Evolutionary conservation across 2,329 filamentous ascomycete species (phyloP), one percentile per base, ranked within the genome.

Genomic region (Fusarium sp.): DNA sequence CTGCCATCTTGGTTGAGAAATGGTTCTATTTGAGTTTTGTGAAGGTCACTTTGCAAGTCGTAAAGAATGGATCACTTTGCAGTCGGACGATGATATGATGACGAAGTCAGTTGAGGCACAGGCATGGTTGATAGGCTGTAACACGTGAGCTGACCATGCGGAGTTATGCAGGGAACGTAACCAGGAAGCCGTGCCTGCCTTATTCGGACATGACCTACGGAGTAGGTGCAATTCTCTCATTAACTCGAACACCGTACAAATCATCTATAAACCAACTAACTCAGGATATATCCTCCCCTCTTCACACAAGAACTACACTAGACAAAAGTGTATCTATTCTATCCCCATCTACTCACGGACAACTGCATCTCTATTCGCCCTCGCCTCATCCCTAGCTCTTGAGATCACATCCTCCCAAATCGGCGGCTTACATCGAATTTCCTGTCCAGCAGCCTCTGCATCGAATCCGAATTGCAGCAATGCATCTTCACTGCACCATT

Each of bases 401-500:
- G 52, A 44, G 25, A 73, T 60, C 3, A 73, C 51, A 22, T 73
- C 71, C 32, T 73, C 71, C 71, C 71, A 73, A 3, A 55, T 67
- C 0, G 65, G 70, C 7, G 71, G 71, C 9, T 54, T 73, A 27
- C 68, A 57, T 24, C 70, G 49, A 10, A 59, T 24, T 3, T 70
- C 60, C 25, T 54, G 29, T 4, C 80, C 80, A 4, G 81, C 72
- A 20, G 78, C 76, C 72, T 87, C 84, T 1, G 79, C 82, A 49
- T 86, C 83, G 4, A 82, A 74, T 1, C 82, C 86, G 63, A 87
- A 86, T 45, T 80, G 77, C 51, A 88, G 65, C 69, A 88, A 72
- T 5, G 79, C 77, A 54, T 84, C 81, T 73, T 88, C 86, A 6
- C 79, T 79, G 2, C 83, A 84, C 86, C 86, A 88, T 71, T 88